Base-by-base conservation (phyloP, 1,284 basidiomycete genomes). In the Pisolithus thermaeus region DNA sequence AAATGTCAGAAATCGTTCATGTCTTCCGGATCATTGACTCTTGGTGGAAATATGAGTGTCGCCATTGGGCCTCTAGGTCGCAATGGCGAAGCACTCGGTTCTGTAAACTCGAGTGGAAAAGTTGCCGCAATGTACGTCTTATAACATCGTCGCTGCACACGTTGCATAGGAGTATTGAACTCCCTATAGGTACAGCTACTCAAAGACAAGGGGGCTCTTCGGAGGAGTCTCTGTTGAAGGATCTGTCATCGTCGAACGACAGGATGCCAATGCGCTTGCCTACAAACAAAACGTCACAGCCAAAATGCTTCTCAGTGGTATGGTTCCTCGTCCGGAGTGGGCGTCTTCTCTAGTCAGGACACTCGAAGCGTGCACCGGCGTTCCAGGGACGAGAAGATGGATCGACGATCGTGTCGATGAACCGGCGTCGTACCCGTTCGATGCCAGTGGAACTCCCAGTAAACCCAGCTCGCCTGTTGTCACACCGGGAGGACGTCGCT, bases 31-130 rank as follows among this genome's bases (percentile, higher is more conserved):
- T 92, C 87, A 5, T 68, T 99, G 43, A 97, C 91, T 11, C 73
- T 98, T 6, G 94, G 93, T 25, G 94, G 93, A n/a, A 96, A 96
- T 66, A 75, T 95, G 67, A 92, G 90, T 54, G 73, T 99, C 50
- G 95, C 96, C 7, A 78, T 98, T 0, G 96, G 97, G 1, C 96
- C 96, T 1, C 72, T 99, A 1, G 96, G 96, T 20, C 83, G 96
- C 37, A 97, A 94, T 58, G 93, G 95, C 20, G 96, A 98, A 71
- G 97, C 93, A 1, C 80, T 85, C 20, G 95, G 93, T 14, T 78
- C 92, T 0, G 61, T 99, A 50, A 97, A 87, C 64, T 80, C 90
- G 0, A 90, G 84, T 47, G 95, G 95, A 46, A 90, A 88, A 64
- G 70, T 97, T 4, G 92, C 95, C 7, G 94, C 95, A 45, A 97